Conservation (phyloP, 352 stramenopile species). For the Phytopythium helicoides region DNA sequence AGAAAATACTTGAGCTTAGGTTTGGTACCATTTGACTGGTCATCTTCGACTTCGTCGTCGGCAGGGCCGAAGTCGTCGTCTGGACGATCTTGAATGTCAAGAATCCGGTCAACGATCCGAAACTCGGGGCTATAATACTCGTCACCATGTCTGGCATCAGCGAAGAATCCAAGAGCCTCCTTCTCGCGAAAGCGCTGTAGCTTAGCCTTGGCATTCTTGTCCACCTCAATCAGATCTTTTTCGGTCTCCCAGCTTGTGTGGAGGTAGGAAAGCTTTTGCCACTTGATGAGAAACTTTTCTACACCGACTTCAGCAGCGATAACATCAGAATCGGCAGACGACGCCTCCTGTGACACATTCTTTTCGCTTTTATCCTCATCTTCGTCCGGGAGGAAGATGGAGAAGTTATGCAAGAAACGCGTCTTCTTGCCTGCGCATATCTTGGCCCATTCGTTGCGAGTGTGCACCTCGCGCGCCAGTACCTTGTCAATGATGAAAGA, state of each 20-base stretch:
- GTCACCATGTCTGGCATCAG: constrained; percentile 60
- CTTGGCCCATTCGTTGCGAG: constrained; percentile 74
- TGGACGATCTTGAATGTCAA: constrained; percentile 79
- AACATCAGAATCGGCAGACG: constrained; percentile 9
- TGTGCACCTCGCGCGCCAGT: constrained; percentile 73
- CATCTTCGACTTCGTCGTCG: constrained; percentile 26
- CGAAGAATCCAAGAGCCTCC: constrained; percentile 44
- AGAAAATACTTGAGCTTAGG: constrained; percentile 91
- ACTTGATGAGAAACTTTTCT: constrained; percentile 90
- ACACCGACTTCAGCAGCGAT: constrained; percentile 44
- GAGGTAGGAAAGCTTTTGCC: constrained; percentile 87
- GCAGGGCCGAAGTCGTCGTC: constrained; percentile 64
- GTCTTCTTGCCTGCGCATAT: constrained; percentile 73
- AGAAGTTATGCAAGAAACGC: constrained; percentile 73
- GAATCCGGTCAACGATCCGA: constrained; percentile 85
- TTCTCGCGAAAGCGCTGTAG: constrained; percentile 87
- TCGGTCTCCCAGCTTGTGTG: constrained; percentile 91
- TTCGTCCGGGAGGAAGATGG: constrained; percentile 75
- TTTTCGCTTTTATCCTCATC: constrained; percentile 18
- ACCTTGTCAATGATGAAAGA: constrained; percentile 82
- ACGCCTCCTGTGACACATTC: neutral
- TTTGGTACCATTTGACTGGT: too few relatives aligned
- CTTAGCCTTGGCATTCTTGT: constrained; percentile 85
- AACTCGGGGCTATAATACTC: constrained; percentile 92
- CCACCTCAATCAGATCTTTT: constrained; percentile 72